These are phyloP conservation scores for Lasiodiplodia sp. DNA, from an alignment of 2,329 filamentous ascomycete genomes.

Conservation along the genomic window DNA sequence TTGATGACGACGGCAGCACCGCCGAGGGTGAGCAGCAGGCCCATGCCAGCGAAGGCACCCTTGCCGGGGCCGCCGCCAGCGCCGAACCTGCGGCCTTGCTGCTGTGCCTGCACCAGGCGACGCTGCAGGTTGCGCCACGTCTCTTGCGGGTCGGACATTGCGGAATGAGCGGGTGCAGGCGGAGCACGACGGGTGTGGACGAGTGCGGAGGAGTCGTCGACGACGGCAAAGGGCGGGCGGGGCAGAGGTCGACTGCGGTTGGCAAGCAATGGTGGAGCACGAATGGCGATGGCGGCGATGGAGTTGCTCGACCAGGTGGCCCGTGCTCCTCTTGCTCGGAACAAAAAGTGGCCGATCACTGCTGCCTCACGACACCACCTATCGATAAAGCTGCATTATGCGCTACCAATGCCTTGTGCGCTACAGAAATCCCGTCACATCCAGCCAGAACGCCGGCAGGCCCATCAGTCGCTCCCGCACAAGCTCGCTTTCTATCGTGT, in stretches of 20 bases:
- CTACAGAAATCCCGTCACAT: too few relatives aligned
- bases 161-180: background rate
- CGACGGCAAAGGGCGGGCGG: background rate
- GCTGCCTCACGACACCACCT: background rate
- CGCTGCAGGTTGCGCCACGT: slow-evolving; percentile 71
- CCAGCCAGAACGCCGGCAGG: too few relatives aligned
- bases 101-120: slow-evolving; percentile 58
- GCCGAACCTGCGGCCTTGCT: slow-evolving; percentile 49
- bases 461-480: too few relatives aligned
- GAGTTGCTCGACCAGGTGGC: background rate
- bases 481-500: too few relatives aligned
- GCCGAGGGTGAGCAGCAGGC: slow-evolving; percentile 61
- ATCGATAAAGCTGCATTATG: too few relatives aligned
- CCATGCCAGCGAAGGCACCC: slow-evolving; percentile 62
- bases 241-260: background rate
- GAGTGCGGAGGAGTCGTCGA: background rate
- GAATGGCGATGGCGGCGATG: slow-evolving; percentile 23
- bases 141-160: slow-evolving; percentile 64
- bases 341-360: slow-evolving; percentile 22
- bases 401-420: too few relatives aligned
- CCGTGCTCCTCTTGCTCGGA: slow-evolving; percentile 15
- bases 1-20: slow-evolving; percentile 63
- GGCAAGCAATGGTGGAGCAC: slow-evolving; percentile 15
- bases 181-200: background rate
- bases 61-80: slow-evolving; percentile 56